phyloP scores from a whole-genome alignment of 306 rosid species.

The Trichosanthes cucumerina region DNA sequence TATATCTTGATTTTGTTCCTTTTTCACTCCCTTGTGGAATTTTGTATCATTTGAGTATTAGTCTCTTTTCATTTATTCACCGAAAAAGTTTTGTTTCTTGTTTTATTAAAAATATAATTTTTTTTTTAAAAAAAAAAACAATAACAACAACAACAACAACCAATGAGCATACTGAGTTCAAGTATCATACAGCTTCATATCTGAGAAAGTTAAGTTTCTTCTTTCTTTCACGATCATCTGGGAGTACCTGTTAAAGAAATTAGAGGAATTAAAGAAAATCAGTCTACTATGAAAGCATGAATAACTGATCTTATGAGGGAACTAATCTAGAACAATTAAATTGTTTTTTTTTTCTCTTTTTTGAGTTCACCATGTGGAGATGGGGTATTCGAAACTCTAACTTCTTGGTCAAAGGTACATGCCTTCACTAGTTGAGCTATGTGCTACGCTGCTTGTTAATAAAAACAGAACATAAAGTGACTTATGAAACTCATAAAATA shows the following conservation, averaged over 20 bases:
- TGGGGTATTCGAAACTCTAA: neutral
- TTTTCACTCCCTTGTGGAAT: neutral
- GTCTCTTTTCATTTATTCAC: neutral
- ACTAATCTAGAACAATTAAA: neutral
- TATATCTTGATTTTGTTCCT: too few species aligned
- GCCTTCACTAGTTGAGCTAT: neutral
- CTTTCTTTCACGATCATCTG: conserved; percentile 58
- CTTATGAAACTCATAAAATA: neutral
- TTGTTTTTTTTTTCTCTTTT: neutral
- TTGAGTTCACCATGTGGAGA: too few species aligned
- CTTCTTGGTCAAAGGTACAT: neutral
- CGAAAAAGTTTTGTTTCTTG: too few species aligned
- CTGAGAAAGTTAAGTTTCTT: conserved; percentile 74
- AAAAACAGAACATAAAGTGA: neutral
- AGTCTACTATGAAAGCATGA: neutral
- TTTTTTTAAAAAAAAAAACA: too few species aligned
- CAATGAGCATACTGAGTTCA: conserved; percentile 35
- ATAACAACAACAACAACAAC: conserved; percentile 3
- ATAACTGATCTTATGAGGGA: neutral
- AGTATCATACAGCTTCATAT: conserved; percentile 84
- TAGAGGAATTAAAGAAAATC: neutral
- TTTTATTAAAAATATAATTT: too few species aligned
- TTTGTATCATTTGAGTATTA: neutral
- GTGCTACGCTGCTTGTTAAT: neutral
- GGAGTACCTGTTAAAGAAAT: conserved; percentile 34